These are phyloP conservation scores for Candida nemodendra DNA, from an alignment of 805 yeast species.

Conservation along the genomic window DNA sequence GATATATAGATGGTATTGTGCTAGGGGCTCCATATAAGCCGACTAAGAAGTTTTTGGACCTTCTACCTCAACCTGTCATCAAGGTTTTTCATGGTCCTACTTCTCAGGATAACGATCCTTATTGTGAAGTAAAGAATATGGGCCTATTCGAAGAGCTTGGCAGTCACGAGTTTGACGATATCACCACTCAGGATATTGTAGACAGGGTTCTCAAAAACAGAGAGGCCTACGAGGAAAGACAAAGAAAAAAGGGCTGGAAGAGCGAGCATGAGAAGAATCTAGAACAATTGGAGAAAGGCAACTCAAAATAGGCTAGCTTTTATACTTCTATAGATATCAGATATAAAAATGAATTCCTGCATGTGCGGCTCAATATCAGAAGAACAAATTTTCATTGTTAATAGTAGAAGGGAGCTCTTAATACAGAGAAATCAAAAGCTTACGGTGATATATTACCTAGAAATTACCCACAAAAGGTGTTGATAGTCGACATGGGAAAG, in stretches of 20 bases:
- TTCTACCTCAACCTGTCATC: constrained; percentile 34
- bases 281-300: constrained; percentile 8
- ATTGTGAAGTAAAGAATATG: constrained; percentile 28
- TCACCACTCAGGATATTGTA: constrained; percentile 71
- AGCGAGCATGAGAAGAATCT: constrained; percentile 45
- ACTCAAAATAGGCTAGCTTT: background rate
- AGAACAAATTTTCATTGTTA: background rate
- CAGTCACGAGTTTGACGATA: constrained; percentile 57
- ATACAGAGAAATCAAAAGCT: too few relatives aligned
- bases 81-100: constrained; percentile 62
- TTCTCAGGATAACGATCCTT: constrained; percentile 32
- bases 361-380: background rate
- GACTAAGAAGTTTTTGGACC: constrained; percentile 36
- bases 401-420: too few relatives aligned
- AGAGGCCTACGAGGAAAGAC: constrained; percentile 79
- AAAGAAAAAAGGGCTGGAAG: constrained; percentile 82
- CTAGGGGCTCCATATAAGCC: constrained; percentile 66
- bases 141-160: constrained; percentile 42
- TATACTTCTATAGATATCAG: too few relatives aligned
- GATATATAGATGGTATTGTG: constrained; percentile 75
- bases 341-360: too few relatives aligned
- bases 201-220: constrained; percentile 68
- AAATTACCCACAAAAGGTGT: too few relatives aligned
- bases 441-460: too few relatives aligned
- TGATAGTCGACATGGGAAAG: constrained; percentile 31